Conservation (phyloP, 2,329 filamentous ascomycete genomes). For the Monilinia fructicola region DNA sequence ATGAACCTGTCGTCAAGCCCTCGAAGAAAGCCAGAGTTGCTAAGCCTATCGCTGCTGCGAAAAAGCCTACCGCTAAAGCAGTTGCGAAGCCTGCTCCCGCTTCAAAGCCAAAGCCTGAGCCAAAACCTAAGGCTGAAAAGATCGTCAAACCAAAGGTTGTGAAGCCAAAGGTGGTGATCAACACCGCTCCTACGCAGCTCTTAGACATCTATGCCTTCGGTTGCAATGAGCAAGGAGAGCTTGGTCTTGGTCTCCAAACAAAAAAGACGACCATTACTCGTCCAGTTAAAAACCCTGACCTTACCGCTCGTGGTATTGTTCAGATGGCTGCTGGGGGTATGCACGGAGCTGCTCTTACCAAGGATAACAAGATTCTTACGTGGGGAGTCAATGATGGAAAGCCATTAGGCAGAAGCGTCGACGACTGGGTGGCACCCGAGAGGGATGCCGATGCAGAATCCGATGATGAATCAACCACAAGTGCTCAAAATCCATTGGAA, state of each 20-base stretch:
- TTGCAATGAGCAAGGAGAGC: slow-evolving; percentile 73
- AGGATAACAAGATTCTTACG: slow-evolving; percentile 76
- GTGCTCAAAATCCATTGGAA: slow-evolving; percentile 61
- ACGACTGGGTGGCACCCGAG: slow-evolving; percentile 60
- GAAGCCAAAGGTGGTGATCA: slow-evolving; percentile 45
- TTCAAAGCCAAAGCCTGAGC: slow-evolving; percentile 11
- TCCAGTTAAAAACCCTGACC: slow-evolving; percentile 64
- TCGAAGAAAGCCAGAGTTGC: slow-evolving; percentile 13
- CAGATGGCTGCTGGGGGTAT: slow-evolving; percentile 77
- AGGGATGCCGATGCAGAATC: slow-evolving; percentile 50
- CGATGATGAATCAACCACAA: slow-evolving; percentile 51
- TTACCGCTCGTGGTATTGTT: slow-evolving; percentile 64
- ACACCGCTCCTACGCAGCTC: slow-evolving; percentile 58
- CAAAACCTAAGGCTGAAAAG: slow-evolving; percentile 15
- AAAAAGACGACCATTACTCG: slow-evolving; percentile 69
- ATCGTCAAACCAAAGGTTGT: slow-evolving; percentile 13
- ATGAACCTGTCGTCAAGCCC: slow-evolving; percentile 9
- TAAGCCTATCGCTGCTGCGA: slow-evolving; percentile 10
- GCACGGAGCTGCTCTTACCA: slow-evolving; percentile 73
- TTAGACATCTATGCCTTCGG: slow-evolving; percentile 79
- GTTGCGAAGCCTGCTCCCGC: background rate
- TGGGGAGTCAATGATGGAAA: slow-evolving; percentile 88
- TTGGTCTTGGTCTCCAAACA: slow-evolving; percentile 71
- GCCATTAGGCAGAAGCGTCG: slow-evolving; percentile 73
- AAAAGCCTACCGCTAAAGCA: slow-evolving; percentile 9